Evolutionary conservation across 169 alveolate genomes (phyloP).

Genomic region (Cryptosporidium bovis): DNA sequence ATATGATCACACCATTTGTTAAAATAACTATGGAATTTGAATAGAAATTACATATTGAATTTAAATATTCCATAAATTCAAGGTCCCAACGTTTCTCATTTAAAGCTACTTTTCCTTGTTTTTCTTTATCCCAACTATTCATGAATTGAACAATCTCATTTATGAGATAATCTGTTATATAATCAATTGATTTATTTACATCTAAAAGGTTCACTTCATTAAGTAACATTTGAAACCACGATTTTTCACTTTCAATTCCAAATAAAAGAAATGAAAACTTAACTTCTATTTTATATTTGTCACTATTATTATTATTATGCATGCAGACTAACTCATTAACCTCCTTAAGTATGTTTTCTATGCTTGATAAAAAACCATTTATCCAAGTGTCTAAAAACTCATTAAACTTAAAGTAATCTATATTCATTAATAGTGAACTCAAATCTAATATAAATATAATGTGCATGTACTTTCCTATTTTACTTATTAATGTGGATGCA

Average conservation of each 20-base stretch:
- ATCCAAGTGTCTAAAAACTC: not conserved
- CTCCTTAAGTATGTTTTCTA: not conserved
- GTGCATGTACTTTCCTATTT: constrained; percentile 17
- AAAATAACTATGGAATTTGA: constrained; percentile 24
- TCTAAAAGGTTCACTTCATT: constrained; percentile 19
- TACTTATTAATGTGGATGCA: constrained; percentile 30
- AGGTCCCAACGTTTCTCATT: not conserved
- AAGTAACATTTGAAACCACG: constrained; percentile 32
- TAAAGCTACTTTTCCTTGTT: not conserved
- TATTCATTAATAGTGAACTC: constrained; percentile 16
- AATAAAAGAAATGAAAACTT: constrained; percentile 32
- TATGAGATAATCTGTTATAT: not conserved
- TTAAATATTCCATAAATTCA: constrained; percentile 12
- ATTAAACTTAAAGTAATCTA: not conserved
- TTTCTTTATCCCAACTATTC: not conserved
- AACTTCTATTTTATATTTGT: not conserved
- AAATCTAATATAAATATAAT: constrained; percentile 52
- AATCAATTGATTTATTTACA: not conserved
- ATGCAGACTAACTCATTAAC: not conserved
- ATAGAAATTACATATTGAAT: constrained; percentile 7
- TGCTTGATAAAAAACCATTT: constrained; percentile 22
- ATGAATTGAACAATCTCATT: not conserved
- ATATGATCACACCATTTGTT: constrained; percentile 46
- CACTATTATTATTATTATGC: not conserved
- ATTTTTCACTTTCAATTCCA: constrained; percentile 10